Evolutionary conservation across 2,329 filamentous ascomycete genomes (phyloP), one percentile per base, ranked within the genome.

Genomic region (Pestalotiopsis sp.): DNA sequence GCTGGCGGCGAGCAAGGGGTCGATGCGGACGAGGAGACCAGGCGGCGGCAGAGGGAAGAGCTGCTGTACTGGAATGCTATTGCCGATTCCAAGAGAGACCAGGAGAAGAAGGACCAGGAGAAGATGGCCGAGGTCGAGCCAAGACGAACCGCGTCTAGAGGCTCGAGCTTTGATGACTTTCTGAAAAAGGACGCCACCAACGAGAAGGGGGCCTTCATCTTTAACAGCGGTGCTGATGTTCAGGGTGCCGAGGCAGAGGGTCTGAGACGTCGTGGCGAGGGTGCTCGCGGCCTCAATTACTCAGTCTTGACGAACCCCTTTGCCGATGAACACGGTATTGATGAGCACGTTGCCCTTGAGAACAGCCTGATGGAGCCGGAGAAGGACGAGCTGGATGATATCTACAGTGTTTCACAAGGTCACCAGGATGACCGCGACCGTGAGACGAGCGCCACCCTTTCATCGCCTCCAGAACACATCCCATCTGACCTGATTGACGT

Each of bases 51-150:
- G 76, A 84, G 89, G 49, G 89, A 91, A 73, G 89, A 91, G 77
- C 76, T 91, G 69, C 81, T 91, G 78, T 91, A 90, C 73, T 91
- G 89, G 89, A 91, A 91, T 74, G 82, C 85, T 3, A 71, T 88
- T 39, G 85, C 81, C 65, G 76, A 88, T 25, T 66, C 64, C 23
- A 56, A 66, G 64, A 66, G 52, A 38, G 80, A 82, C 67, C 79
- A 77, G 66, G 76, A 81, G 66, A 69, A 70, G 38, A 69, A 69
- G 13, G 74, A 76, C 31, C 66, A 77, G 14, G 74, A 75, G 65
- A 79, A 77, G 65, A 70, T 69, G 45, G 72, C 68, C 69, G 70
- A 70, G 64, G 58, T 52, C 27, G 58, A 67, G n/a, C 71, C 38
- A 68, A 71, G 67, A 69, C 75, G 65, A 70, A 72, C 70, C 58